These are phyloP conservation scores for Globisporangium canariense DNA, from an alignment of 352 stramenopile species.

Conservation along the genomic window DNA sequence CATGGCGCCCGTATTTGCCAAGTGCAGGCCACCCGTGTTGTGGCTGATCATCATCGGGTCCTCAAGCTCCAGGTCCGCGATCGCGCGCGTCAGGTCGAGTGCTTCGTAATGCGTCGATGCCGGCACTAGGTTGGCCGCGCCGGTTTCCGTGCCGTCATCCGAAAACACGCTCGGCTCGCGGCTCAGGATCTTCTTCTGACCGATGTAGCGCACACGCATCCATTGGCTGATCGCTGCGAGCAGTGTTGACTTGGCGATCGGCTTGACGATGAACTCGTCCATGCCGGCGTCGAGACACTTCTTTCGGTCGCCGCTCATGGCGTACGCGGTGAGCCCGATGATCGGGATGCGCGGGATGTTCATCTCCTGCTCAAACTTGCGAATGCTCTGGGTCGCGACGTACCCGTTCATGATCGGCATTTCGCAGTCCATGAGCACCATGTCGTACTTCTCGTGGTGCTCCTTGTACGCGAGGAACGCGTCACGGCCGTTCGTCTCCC, in stretches of 20 bases:
- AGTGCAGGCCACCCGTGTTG: conserved; percentile 25
- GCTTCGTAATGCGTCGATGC: conserved; percentile 74
- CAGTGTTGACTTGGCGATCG: conserved; percentile 66
- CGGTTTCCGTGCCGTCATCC: conserved; percentile 26
- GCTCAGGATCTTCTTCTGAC: conserved; percentile 42
- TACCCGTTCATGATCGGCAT: conserved; percentile 89
- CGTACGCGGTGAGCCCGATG: conserved; percentile 80
- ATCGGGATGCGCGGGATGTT: conserved; percentile 74
- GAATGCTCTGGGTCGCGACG: conserved; percentile 66
- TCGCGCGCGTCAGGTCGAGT: conserved; percentile 72
- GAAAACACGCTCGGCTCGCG: conserved; percentile 36
- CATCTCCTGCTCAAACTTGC: conserved; percentile 61
- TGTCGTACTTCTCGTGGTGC: conserved; percentile 71
- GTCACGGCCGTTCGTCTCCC: conserved; percentile 75
- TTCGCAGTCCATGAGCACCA: conserved; percentile 85
- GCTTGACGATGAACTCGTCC: conserved; percentile 88
- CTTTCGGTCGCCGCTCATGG: conserved; percentile 80
- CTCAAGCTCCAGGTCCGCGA: conserved; percentile 82
- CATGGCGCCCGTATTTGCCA: conserved; percentile 39
- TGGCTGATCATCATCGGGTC: conserved; percentile 84
- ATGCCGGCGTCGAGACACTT: conserved; percentile 83
- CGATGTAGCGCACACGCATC: conserved; percentile 72
- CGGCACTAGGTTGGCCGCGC: conserved; percentile 53
- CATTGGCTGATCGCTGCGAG: conserved; percentile 71
- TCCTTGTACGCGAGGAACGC: conserved; percentile 71